These are phyloP conservation scores for Cytospora piceicola DNA, from an alignment of 2,329 filamentous ascomycete species.

Conservation along the genomic window DNA sequence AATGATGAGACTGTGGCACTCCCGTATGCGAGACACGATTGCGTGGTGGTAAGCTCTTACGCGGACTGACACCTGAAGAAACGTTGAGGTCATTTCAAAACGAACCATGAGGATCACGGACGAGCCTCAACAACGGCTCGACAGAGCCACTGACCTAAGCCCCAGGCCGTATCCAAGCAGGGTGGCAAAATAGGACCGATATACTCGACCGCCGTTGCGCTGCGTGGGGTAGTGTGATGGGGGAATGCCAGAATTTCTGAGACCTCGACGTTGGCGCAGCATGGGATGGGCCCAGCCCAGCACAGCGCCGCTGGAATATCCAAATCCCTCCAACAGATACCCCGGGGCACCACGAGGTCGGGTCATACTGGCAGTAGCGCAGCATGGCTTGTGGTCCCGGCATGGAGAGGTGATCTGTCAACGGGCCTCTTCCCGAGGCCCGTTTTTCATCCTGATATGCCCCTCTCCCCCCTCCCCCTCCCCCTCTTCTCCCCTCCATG, in stretches of 20 bases:
- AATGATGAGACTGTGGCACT: background rate
- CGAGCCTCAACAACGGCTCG: background rate
- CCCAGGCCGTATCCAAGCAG: background rate
- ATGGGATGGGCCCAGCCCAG: background rate
- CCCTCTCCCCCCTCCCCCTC: background rate
- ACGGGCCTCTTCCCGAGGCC: background rate
- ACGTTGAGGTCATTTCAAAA: background rate
- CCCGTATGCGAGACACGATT: background rate
- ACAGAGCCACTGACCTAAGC: conserved; percentile 8
- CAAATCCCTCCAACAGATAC: background rate
- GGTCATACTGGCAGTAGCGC: conserved; percentile 2
- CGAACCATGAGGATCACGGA: background rate
- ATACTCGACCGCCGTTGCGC: background rate
- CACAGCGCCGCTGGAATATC: background rate
- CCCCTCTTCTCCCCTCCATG: background rate
- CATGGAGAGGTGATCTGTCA: background rate
- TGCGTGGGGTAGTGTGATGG: background rate
- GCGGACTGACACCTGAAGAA: background rate
- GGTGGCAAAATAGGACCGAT: conserved; percentile 1
- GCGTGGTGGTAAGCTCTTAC: background rate
- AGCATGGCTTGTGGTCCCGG: background rate
- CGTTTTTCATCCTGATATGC: background rate
- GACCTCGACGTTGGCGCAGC: background rate
- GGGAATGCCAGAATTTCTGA: conserved; percentile 3
- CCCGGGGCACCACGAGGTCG: background rate